Evolutionary conservation across 352 stramenopile species (phyloP).

Genomic region (Pythium aphanidermatum): DNA sequence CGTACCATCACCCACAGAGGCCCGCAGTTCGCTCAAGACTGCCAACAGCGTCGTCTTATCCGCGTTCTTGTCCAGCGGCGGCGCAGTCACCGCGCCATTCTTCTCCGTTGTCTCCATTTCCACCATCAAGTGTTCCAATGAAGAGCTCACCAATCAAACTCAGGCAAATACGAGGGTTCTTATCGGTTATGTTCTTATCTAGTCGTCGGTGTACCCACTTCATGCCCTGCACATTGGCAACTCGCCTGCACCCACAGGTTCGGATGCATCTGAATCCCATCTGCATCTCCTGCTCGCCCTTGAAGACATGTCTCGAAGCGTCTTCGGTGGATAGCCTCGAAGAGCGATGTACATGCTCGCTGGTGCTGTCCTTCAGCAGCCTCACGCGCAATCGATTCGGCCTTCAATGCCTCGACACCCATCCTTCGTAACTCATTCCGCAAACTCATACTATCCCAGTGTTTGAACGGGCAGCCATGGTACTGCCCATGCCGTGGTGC

Average conservation of each 20-base stretch:
- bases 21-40: conserved; percentile 58
- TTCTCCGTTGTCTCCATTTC: not conserved
- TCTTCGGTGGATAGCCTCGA: conserved; percentile 32
- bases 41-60: conserved; percentile 46
- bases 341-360: conserved; percentile 41
- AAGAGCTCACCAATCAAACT: no score
- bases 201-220: no score
- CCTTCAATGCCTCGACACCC: conserved; percentile 13
- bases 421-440: conserved; percentile 33
- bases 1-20: conserved; percentile 48
- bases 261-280: not conserved
- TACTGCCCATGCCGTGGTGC: conserved; percentile 59
- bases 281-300: not conserved
- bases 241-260: not conserved
- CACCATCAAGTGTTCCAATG: no score
- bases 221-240: no score
- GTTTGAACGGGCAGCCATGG: conserved; percentile 77
- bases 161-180: no score
- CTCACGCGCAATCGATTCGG: conserved; percentile 27
- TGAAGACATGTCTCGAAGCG: conserved; percentile 6
- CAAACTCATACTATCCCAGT: conserved; percentile 52
- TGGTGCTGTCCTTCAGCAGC: conserved; percentile 29
- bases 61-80: conserved; percentile 23
- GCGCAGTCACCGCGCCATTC: not conserved
- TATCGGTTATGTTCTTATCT: no score